Evolutionary conservation across 768 basidiomycete species (phyloP), one percentile per base, ranked within the genome.

Genomic region (Leccinum obscurum): DNA sequence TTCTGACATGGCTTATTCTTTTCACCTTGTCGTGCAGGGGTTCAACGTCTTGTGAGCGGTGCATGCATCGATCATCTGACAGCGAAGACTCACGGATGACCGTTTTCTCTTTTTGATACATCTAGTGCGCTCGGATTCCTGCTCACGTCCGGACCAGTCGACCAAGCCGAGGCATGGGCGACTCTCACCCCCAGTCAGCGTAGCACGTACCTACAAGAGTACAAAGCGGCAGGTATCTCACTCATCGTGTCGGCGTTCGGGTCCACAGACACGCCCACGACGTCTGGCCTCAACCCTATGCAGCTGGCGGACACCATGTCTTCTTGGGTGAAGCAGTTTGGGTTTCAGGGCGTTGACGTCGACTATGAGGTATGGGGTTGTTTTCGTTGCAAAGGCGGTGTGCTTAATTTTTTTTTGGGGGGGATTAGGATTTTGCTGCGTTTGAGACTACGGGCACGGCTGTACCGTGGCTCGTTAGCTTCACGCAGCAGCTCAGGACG

Each of bases 181-280:
- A 62, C 58, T 46, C 71, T 82, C 3, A 68, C 73, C 1, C 69
- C 75, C 2, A 59, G 62, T 20, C 67, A 79, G 34, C 77, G 82
- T n/a, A 64, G 75, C 15, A 37, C 73, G 20, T 75, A 81, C 64
- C 74, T 82, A 61, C 64, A 77, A 1, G 74, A 79, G 58, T 86
- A 85, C 66, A 71, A 73, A 26, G 77, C 78, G 1, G 82, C 83
- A 13, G 83, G 83, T 10, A 83, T 84, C 69, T 80, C 78, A 49
- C 67, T 86, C 32, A 78, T 86, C 59, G 84, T 85, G 4, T 82
- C 82, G 50, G 76, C 75, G 6, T 84, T 85, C 64, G 81, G 81
- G 8, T 74, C 80, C 14, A 66, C 64, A 9, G 64, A 66, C 50
- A 68, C 71, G 4, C 81, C 81, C 17, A 54, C 54, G 1, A 70